These are phyloP conservation scores for Yamadazyma siamensis DNA, from an alignment of 1,139 yeast species.

Conservation along the genomic window DNA sequence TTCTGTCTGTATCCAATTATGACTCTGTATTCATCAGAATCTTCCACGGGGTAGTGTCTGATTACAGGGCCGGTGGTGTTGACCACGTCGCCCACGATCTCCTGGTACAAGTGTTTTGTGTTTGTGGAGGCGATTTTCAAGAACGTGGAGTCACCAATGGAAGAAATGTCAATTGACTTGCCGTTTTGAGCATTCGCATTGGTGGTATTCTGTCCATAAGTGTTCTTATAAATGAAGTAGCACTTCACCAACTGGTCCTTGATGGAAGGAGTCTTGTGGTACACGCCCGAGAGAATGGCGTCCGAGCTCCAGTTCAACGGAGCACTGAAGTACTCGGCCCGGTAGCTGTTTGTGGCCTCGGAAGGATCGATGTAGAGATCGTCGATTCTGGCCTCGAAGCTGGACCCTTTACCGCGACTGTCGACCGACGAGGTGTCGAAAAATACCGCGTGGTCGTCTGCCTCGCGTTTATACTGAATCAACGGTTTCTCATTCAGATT, in stretches of 20 bases:
- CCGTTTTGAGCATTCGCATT: conserved; percentile 28
- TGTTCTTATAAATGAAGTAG: conserved; percentile 82
- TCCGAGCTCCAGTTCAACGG: conserved; percentile 49
- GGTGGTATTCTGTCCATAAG: conserved; percentile 34
- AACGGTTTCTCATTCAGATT: conserved; percentile 39
- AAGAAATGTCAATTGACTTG: conserved; percentile 30
- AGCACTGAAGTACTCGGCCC: conserved; percentile 85
- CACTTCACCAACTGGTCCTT: conserved; percentile 63
- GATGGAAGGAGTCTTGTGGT: conserved; percentile 27
- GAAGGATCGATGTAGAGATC: conserved; percentile 70
- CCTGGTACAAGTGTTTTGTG: conserved; percentile 74
- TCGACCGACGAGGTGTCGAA: conserved; percentile 57
- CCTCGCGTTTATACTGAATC: conserved; percentile 72
- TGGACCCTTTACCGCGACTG: conserved; percentile 24
- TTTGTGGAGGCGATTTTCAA: conserved; percentile 74
- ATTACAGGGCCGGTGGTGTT: conserved; percentile 89
- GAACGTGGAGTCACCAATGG: conserved; percentile 79
- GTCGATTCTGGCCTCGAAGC: conserved; percentile 69
- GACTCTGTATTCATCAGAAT: conserved; percentile 75
- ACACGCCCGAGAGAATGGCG: conserved; percentile 44
- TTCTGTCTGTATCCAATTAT: conserved; percentile 86
- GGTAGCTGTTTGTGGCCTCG: conserved; percentile 45
- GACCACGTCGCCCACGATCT: conserved; percentile 66
- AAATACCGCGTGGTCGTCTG: conserved; percentile 86
- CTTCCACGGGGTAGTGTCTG: conserved; percentile 78